Evolutionary conservation across 257 asterid genomes (phyloP).

Genomic region (Solanum sejunctum): DNA sequence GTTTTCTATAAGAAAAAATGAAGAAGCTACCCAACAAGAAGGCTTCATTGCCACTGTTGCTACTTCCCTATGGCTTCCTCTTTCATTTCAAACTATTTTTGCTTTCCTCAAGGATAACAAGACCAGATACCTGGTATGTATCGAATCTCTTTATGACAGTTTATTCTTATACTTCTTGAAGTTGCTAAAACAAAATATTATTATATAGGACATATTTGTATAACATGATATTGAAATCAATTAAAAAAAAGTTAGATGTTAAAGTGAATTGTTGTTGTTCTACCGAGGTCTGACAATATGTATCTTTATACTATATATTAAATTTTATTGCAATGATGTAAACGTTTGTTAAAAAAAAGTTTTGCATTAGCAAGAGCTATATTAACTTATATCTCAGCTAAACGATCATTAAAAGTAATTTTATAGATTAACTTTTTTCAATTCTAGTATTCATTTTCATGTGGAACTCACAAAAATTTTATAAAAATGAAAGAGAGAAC

Average conservation of each 20-base stretch:
- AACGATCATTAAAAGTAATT: not conserved
- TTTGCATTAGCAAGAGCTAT: too few relatives aligned
- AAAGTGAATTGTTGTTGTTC: not conserved
- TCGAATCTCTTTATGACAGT: not conserved
- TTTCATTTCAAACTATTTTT: constrained; percentile 25
- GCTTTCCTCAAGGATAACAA: constrained; percentile 42
- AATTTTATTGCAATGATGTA: not conserved
- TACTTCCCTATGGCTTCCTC: constrained; percentile 54
- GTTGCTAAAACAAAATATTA: not conserved
- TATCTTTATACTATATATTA: not conserved
- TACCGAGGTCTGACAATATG: not conserved
- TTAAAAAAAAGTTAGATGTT: not conserved
- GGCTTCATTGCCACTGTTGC: constrained; percentile 40
- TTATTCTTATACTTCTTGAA: not conserved
- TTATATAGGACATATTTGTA: not conserved
- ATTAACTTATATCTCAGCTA: not conserved
- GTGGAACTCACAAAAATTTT: not conserved
- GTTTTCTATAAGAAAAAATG: constrained; percentile 24
- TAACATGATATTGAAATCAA: not conserved
- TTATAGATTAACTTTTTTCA: not conserved
- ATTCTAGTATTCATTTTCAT: not conserved
- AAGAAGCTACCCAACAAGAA: constrained; percentile 18
- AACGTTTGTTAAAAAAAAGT: not conserved
- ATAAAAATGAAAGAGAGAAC: not conserved
- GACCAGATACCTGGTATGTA: constrained; percentile 32